Base-by-base conservation (phyloP, 2,329 filamentous ascomycete species). In the Cordyceps militaris region DNA sequence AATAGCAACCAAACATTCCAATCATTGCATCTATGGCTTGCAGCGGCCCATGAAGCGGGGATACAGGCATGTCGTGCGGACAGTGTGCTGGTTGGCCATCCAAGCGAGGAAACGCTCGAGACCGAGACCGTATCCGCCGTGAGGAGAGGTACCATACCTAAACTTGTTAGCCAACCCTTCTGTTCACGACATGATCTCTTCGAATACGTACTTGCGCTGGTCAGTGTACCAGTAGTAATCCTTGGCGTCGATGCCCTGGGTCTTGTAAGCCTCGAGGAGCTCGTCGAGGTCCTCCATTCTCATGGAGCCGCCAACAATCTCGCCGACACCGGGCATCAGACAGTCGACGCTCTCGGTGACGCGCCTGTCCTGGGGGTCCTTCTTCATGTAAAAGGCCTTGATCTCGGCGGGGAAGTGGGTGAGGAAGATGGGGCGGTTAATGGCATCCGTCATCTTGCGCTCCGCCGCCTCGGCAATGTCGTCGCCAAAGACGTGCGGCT, bases 321-420 rank as follows among this genome's bases (percentile, higher is more conserved):
- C 94, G 60, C 94, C 94, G 26, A 99, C 94, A 64, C 91, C 91
- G 11, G 94, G 94, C 91, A 99, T 82, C 63, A 87, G 71, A 52
- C 80, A 78, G 68, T 99, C 94, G 14, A 97, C 93, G 61, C 85
- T 91, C 79, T 99, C 93, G 0, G 94, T 99, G 28, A 97, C 91
- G 26, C 92, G 83, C 30, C 74, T 76, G 69, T 99, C 94, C 30
- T 81, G 74, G 44, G 80, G 78, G 66, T 93, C 94, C 75, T 88
- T 92, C 75, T 92, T 87, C 94, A 99, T 99, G 82, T 99, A 99
- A 74, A 99, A 99, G 1, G 94, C 89, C 81, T 99, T 99, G 81
- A 99, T 96, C 76, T 93, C 91, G 60, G 86, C 86, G 21, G 94
- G 94, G 84, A 99, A 99, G 76, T 97, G 93, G 2, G 93, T 97